Base-by-base conservation (phyloP, 345 rosid genomes). In the Eucalyptus curtisii region DNA sequence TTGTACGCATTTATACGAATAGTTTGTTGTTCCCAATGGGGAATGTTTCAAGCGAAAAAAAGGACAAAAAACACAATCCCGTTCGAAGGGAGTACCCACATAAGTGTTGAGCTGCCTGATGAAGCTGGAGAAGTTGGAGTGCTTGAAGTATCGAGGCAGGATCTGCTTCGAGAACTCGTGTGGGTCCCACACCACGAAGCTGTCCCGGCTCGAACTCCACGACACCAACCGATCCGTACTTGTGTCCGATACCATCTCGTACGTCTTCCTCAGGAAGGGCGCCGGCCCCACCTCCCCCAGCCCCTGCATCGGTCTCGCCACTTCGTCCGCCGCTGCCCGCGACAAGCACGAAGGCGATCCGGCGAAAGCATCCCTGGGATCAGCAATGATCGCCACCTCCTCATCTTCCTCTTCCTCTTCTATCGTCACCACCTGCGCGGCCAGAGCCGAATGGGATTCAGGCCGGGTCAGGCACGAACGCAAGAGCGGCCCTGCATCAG, bases 81-180 rank as follows among this genome's bases (percentile, higher is more conserved):
- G 49, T 16, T 37, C 27, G 20, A 22, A 55, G 12, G 5, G 30
- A 84, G 31, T 49, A 84, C 96, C 93, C 81, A 94, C 97, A 80
- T 93, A 95, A 52, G 95, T 93, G 90, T 94, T 94, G 88, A 95
- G 94, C 88, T 94, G 97, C 80, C 97, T 93, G 87, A 95, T 86
- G 88, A 95, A 95, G 90, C 96, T 95, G 40, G 97, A 92, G 92
- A 95, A 95, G 68, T 95, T 95, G 44, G 86, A 92, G 94, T 95
- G 97, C 90, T 95, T 95, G 92, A 94, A 95, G 92, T 91, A 94
- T 89, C 91, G 93, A 2, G 96, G 96, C 45, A 95, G 95, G 8
- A 95, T 88, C 52, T 40, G 82, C 81, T 89, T 90, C 0, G 95
- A 91, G 90, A 95, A 92, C 86, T 87, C 86, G 47, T 90, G 88